phyloP scores from a whole-genome alignment of 192 early-diverging fungal genomes.

The Podila epicladia region DNA sequence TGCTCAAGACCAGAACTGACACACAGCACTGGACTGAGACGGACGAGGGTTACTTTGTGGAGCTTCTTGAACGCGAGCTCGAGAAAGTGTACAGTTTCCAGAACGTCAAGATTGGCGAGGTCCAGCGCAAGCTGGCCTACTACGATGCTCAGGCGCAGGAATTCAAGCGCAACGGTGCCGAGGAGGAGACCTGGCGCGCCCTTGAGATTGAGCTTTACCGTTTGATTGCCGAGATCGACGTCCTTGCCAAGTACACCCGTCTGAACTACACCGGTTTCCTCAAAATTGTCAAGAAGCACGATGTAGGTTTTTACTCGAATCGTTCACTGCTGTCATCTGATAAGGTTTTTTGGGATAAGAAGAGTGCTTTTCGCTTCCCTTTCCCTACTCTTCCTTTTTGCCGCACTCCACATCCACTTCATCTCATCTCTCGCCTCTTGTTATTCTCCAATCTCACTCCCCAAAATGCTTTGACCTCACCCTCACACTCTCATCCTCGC shows the following conservation, averaged over 20 bases:
- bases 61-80: conserved; percentile 87
- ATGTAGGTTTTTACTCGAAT: conserved; percentile 58
- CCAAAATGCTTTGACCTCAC: background rate
- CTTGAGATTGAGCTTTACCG: conserved; percentile 77
- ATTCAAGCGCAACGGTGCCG: conserved; percentile 78
- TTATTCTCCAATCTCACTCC: too few relatives aligned
- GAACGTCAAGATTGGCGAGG: conserved; percentile 32
- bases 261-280: conserved; percentile 88
- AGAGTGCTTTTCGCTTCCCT: background rate
- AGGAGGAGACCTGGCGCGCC: conserved; percentile 75
- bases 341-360: background rate
- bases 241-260: conserved; percentile 78
- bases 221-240: conserved; percentile 81
- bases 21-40: conserved; percentile 22
- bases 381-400: too few relatives aligned
- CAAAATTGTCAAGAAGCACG: conserved; percentile 99
- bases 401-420: too few relatives aligned
- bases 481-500: background rate
- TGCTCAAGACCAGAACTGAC: conserved; percentile 23
- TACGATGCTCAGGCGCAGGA: conserved; percentile 64
- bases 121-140: conserved; percentile 31
- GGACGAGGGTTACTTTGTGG: conserved; percentile 62
- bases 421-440: too few relatives aligned
- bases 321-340: background rate
- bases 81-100: conserved; percentile 75